phyloP scores from a whole-genome alignment of 1,284 basidiomycete species.

The Austropuccinia psidii region DNA sequence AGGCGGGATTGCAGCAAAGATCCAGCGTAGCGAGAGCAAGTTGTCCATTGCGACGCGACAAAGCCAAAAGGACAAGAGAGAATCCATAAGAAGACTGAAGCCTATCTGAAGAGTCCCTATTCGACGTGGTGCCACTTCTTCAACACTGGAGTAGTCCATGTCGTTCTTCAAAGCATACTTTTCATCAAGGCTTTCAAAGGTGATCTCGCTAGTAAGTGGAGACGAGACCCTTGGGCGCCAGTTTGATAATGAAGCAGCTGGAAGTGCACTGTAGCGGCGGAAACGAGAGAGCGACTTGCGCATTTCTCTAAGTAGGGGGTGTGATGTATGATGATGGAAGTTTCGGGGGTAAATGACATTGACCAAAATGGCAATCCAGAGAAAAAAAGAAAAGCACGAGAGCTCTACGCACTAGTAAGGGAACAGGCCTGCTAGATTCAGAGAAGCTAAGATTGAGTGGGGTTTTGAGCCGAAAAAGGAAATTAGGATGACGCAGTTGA shows the following conservation, averaged over 20 bases:
- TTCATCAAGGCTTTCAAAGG: conserved; percentile 16
- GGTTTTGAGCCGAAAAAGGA: too few relatives aligned
- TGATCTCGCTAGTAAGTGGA: conserved; percentile 25
- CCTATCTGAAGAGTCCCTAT: conserved; percentile 1
- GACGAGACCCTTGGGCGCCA: conserved; percentile 34
- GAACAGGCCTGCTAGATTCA: too few relatives aligned
- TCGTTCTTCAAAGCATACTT: neutral
- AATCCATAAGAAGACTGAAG: conserved; percentile 17
- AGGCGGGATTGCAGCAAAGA: conserved; percentile 13
- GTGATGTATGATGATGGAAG: too few relatives aligned
- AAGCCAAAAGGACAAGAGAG: conserved; percentile 11
- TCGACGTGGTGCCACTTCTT: neutral
- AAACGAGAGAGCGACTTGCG: conserved; percentile 6
- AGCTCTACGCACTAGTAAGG: too few relatives aligned
- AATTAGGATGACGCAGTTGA: too few relatives aligned
- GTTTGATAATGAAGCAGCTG: neutral
- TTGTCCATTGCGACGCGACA: conserved; percentile 27
- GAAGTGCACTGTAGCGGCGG: neutral
- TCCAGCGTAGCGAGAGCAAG: conserved; percentile 6
- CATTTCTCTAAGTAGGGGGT: too few relatives aligned
- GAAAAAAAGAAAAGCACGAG: too few relatives aligned
- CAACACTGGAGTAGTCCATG: neutral
- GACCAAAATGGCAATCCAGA: too few relatives aligned
- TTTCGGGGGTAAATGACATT: too few relatives aligned
- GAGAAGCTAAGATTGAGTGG: too few relatives aligned